Evolutionary conservation across 2,329 filamentous ascomycete species (phyloP).

Genomic region (Lojkania enalia): DNA sequence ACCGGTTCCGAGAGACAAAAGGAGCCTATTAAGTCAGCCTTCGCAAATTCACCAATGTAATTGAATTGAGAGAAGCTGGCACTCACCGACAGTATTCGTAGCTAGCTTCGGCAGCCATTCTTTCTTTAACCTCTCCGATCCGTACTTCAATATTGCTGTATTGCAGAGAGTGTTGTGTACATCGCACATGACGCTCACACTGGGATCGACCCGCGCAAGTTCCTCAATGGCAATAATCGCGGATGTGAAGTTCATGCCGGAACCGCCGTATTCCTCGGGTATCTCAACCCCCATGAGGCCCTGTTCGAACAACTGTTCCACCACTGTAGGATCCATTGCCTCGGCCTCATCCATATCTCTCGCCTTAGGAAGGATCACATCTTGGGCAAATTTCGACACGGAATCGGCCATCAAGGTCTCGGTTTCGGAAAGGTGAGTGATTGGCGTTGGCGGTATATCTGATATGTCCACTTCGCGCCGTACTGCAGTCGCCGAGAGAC

Average conservation of each 20-base stretch:
- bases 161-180: slow-evolving; percentile 99
- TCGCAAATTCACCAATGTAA: too few species aligned
- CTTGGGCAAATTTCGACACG: slow-evolving; percentile 87
- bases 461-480: slow-evolving; percentile 58
- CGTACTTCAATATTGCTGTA: slow-evolving; percentile 87
- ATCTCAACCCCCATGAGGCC: slow-evolving; percentile 98
- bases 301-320: slow-evolving; percentile 96
- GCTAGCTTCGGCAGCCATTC: slow-evolving; percentile 89
- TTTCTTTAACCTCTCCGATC: slow-evolving; percentile 74
- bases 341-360: slow-evolving; percentile 98
- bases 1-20: slow-evolving; percentile 93
- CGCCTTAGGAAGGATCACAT: slow-evolving; percentile 85
- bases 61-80: not conserved
- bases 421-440: slow-evolving; percentile 88
- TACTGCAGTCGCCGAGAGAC: slow-evolving; percentile 47
- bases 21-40: slow-evolving; percentile 55
- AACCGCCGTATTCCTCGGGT: slow-evolving; percentile 93
- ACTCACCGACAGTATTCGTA: slow-evolving; percentile 74
- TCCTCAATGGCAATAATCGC: slow-evolving; percentile 98
- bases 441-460: slow-evolving; percentile 84
- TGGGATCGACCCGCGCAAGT: slow-evolving; percentile 89
- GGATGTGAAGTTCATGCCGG: slow-evolving; percentile 97
- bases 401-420: slow-evolving; percentile 87
- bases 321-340: slow-evolving; percentile 82
- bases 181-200: slow-evolving; percentile 91